Evolutionary conservation across 306 rosid genomes (phyloP).

Genomic region (Cicer chorassanicum): DNA sequence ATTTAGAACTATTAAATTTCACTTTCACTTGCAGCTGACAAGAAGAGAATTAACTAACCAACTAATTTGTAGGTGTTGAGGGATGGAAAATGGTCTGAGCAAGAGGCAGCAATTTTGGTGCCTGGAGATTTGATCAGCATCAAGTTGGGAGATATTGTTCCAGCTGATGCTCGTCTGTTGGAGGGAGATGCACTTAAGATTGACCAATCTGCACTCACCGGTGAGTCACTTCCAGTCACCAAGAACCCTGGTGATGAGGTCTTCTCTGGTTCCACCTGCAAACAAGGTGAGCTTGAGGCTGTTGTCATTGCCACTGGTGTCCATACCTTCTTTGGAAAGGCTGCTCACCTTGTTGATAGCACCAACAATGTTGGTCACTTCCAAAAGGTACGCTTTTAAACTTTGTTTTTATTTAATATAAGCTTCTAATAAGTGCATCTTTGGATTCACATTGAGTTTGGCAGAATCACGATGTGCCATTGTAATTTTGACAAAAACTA

Average conservation of each 20-base stretch:
- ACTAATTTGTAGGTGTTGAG: constrained; percentile 66
- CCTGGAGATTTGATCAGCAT: constrained; percentile 93
- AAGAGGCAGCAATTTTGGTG: constrained; percentile 81
- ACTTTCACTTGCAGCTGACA: background rate
- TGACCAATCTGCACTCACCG: constrained; percentile 91
- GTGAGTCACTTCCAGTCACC: constrained; percentile 89
- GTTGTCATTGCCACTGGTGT: constrained; percentile 94
- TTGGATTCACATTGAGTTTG: no score
- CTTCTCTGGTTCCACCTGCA: constrained; percentile 93
- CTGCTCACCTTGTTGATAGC: constrained; percentile 93
- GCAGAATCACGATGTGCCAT: no score
- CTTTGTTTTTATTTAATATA: background rate
- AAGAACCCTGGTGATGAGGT: constrained; percentile 75
- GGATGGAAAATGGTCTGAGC: constrained; percentile 82
- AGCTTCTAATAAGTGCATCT: background rate
- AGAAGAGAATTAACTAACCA: background rate
- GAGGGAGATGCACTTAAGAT: constrained; percentile 90
- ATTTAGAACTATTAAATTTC: no score
- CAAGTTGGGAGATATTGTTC: constrained; percentile 90
- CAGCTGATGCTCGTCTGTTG: constrained; percentile 91
- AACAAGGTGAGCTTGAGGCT: constrained; percentile 94
- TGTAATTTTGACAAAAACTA: no score
- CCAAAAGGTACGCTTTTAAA: constrained; percentile 64
- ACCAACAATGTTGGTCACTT: constrained; percentile 97
- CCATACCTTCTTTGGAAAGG: constrained; percentile 93